phyloP scores from a whole-genome alignment of 2,329 filamentous ascomycete species.

The Verticillium zaregamsianum region DNA sequence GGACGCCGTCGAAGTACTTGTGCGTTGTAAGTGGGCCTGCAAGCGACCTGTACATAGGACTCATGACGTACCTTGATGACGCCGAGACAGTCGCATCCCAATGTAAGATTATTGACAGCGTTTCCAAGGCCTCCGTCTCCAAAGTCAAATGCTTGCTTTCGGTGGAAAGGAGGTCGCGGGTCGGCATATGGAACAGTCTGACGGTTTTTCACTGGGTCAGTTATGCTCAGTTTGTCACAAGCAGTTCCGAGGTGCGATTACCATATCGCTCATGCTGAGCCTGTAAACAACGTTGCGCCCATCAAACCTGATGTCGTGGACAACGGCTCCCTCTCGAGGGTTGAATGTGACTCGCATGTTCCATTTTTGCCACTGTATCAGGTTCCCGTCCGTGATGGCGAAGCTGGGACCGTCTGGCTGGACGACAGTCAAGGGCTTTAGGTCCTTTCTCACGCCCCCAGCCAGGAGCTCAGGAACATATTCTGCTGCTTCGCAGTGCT shows the following conservation, averaged over 20 bases:
- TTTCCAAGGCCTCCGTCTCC: conserved; percentile 62
- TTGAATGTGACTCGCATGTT: conserved; percentile 58
- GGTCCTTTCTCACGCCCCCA: conserved; percentile 38
- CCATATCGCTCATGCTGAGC: conserved; percentile 54
- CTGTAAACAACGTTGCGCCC: conserved; percentile 53
- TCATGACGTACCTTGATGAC: conserved; percentile 37
- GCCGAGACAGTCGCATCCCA: conserved; percentile 67
- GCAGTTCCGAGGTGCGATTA: background rate
- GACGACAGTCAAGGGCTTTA: conserved; percentile 58
- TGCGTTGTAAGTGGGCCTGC: background rate
- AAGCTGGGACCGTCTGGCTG: conserved; percentile 60
- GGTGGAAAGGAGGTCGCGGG: conserved; percentile 17
- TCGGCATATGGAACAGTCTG: conserved; percentile 12
- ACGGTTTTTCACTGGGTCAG: background rate
- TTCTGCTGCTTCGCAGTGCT: background rate
- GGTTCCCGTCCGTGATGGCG: conserved; percentile 34
- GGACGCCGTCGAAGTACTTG: conserved; percentile 16
- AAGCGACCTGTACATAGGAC: rapidly evolving
- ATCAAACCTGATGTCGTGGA: conserved; percentile 56
- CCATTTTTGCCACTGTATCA: conserved; percentile 49
- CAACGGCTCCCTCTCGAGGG: conserved; percentile 52
- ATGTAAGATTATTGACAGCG: conserved; percentile 60
- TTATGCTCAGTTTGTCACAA: background rate
- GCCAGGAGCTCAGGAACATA: conserved; percentile 37
- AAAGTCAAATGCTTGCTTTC: conserved; percentile 67